A percentile compares a stretch with the other conserved stretches of the same genome.
phyloP scores from a whole-genome alignment of 441 rosid genomes.

The Isatis lusitanica region DNA sequence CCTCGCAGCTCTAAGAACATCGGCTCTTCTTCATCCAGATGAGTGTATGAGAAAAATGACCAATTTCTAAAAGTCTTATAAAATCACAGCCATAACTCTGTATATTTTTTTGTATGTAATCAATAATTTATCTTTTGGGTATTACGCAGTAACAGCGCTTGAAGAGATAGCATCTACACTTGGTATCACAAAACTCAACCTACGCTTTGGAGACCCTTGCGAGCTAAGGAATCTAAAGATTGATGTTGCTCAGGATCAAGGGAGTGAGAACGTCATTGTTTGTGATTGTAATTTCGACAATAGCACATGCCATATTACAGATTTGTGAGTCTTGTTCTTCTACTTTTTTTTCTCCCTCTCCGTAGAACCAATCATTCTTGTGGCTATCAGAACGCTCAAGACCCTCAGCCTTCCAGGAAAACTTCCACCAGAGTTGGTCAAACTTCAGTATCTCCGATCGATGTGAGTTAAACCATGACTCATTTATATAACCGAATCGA shows the following conservation, averaged over 20 bases:
- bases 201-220: slow-evolving; percentile 20
- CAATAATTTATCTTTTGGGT: not conserved
- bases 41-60: slow-evolving; percentile 13
- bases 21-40: slow-evolving; percentile 14
- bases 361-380: not conserved
- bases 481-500: not conserved
- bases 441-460: slow-evolving; percentile 1
- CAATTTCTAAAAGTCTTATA: not conserved
- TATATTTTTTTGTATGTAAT: not conserved
- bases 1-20: not conserved
- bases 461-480: slow-evolving; percentile 4
- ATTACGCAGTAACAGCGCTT: slow-evolving; percentile 15
- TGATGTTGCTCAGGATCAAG: not conserved
- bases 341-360: not conserved
- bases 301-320: slow-evolving; percentile 21
- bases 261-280: not conserved
- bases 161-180: slow-evolving; percentile 23
- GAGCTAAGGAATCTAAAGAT: not conserved
- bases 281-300: slow-evolving; percentile 12
- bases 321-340: slow-evolving; percentile 7
- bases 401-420: slow-evolving; percentile 12
- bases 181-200: slow-evolving; percentile 12
- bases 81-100: not conserved
- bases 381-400: slow-evolving; percentile 5
- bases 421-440: slow-evolving; percentile 27